Evolutionary conservation across 2,329 filamentous ascomycete genomes (phyloP), one percentile per base, ranked within the genome.

Genomic region (Leptosphaerulina australis): DNA sequence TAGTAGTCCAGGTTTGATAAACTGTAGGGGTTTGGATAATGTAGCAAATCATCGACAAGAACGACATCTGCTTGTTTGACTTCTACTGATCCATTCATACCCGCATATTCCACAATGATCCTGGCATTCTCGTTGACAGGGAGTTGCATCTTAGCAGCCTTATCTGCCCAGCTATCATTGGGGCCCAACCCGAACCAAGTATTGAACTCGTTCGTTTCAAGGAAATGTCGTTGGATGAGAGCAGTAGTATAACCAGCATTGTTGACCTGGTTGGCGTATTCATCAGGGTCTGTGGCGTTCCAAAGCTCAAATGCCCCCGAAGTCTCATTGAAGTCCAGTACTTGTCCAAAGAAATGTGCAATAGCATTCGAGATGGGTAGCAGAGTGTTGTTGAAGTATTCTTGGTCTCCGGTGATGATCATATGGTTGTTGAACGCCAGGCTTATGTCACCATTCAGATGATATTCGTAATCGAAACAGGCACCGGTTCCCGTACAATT

Each of bases 61-160:
- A 88, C 83, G 11, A 89, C 81, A 68, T 89, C 86, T 1, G 86
- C 87, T 66, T 90, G 87, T 66, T 90, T 90, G 38, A 89, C 85
- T 0, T 75, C 75, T 9, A 86, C 81, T 14, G 79, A 83, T 14
- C 85, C 83, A 60, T 88, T 88, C 85, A 88, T 88, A 0, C 77
- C 79, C 0, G 78, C 77, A 58, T 85, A 88, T 60, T 88, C 85
- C 2, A 86, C 69, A 4, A 86, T 85, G 26, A 89, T 84, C 18
- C 79, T 77, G 3, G 83, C 83, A 3, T 76, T 67, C 3, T 77
- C 67, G 51, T 83, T 77, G 39, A 78, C 78, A 6, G 81, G 79
- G 35, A 85, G 73, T 25, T 77, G 74, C 40, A 88, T 81, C 43
- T 83, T 81, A 2, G 78, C 66, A 1, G 81, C 77, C 50, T 83